Evolutionary conservation across 1,139 yeast genomes (phyloP).

Genomic region (Kurtzmaniella natalensis): DNA sequence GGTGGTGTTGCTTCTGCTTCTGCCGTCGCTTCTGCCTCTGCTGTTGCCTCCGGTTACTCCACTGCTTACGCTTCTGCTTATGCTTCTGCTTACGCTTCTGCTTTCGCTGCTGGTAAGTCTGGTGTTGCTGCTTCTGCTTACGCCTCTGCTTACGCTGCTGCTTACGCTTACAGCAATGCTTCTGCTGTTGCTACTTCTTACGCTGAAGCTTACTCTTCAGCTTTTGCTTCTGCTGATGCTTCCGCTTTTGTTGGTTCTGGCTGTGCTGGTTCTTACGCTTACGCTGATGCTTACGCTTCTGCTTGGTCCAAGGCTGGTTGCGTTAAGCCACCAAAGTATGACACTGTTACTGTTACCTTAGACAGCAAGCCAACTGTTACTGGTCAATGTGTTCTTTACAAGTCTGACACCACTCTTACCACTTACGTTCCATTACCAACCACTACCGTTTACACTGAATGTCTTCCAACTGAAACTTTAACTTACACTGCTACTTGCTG

Average conservation of each 20-base stretch:
- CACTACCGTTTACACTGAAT: neutral
- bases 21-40: neutral
- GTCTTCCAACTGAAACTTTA: neutral
- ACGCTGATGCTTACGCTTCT: slow-evolving; percentile 1
- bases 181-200: neutral
- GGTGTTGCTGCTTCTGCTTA: neutral
- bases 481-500: neutral
- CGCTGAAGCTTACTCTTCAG: slow-evolving; percentile 1
- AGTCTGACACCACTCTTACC: neutral
- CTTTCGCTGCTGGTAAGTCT: neutral
- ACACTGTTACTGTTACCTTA: neutral
- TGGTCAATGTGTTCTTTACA: neutral
- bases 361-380: neutral
- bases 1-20: neutral
- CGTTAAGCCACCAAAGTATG: neutral
- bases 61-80: neutral
- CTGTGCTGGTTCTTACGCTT: too few species aligned
- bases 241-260: slow-evolving; percentile 1
- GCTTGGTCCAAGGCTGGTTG: neutral
- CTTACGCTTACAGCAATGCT: neutral
- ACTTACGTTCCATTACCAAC: slow-evolving; percentile 1
- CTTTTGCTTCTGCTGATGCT: slow-evolving; percentile 1
- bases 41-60: neutral
- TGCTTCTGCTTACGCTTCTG: slow-evolving; percentile 1
- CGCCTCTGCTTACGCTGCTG: neutral